phyloP scores from a whole-genome alignment of 768 basidiomycete species.

The Lepiota brunneoincarnata region DNA sequence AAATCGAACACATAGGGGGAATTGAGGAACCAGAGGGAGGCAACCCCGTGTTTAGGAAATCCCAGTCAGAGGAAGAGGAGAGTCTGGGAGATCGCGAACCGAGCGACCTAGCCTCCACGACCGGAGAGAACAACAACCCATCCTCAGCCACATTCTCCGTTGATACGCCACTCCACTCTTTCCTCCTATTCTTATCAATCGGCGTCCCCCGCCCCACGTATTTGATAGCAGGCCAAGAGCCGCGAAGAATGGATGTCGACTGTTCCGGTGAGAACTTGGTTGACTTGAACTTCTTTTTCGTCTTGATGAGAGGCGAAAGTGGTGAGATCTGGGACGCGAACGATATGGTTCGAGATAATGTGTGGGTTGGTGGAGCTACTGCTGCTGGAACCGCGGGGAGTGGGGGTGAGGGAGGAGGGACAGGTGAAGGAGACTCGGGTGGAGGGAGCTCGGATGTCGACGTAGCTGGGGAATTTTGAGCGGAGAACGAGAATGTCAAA shows the following conservation, averaged over 20 bases:
- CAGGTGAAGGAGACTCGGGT: conserved; percentile 23
- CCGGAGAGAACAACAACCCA: conserved; percentile 37
- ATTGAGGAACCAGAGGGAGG: conserved; percentile 19
- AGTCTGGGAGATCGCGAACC: conserved; percentile 31
- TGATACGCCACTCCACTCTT: conserved; percentile 42
- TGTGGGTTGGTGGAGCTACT: conserved; percentile 18
- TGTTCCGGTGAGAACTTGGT: conserved; percentile 21
- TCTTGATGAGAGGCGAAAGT: conserved; percentile 18
- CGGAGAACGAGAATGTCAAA: conserved; percentile 38
- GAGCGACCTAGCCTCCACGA: conserved; percentile 34
- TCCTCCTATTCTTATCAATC: conserved; percentile 38
- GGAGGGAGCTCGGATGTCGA: conserved; percentile 30
- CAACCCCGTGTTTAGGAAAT: conserved; percentile 26
- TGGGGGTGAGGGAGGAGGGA: conserved; percentile 25
- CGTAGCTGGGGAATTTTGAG: conserved; percentile 36
- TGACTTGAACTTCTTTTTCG: conserved; percentile 20
- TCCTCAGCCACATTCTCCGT: conserved; percentile 41
- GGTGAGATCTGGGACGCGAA: conserved; percentile 25
- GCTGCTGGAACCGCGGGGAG: conserved; percentile 22
- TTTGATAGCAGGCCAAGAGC: conserved; percentile 42
- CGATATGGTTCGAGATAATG: conserved; percentile 34
- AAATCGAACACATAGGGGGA: conserved; percentile 7
- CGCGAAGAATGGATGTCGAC: conserved; percentile 27
- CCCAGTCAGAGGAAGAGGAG: conserved; percentile 38
- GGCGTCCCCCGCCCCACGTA: conserved; percentile 50